Evolutionary conservation across 805 yeast genomes (phyloP), one percentile per base, ranked within the genome.

Genomic region (Suhomyces faveliae): DNA sequence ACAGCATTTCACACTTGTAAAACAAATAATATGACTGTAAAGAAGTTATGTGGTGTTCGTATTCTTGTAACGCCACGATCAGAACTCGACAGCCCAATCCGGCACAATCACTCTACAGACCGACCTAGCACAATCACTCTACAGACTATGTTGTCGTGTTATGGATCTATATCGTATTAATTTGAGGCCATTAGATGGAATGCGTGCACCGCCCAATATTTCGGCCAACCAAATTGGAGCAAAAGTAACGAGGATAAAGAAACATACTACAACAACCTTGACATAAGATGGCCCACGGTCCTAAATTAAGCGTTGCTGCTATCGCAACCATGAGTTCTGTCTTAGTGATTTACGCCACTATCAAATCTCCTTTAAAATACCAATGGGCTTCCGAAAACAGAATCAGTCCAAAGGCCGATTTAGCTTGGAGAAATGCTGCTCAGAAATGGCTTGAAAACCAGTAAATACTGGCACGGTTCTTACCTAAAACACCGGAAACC

Each of bases 361-460:
- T 73, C 61, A 73, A 73, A 56, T 70, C 77, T 9, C 78, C 78
- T 15, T 58, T 67, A 54, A 73, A 73, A 51, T 70, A 73, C 60
- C 62, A 64, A 52, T 71, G 67, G 67, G 67, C 68, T 27, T 55
- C 64, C 39, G 76, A 71, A 51, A 71, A 68, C 60, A 68, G 76
- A 61, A 54, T 71, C 46, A 69, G 74, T 53, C 78, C 78, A 29
- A 73, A 73, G 60, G 77, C 77, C 41, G 78, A 73, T 50, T 67
- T 71, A 52, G 75, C 78, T 13, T 73, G 76, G 74, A 73, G 78
- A 67, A 70, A 66, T 52, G 72, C 73, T 43, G 71, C 77, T 42
- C 69, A 68, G 48, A 65, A 69, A 54, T 73, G 78, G 78, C 64
- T 73, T 49, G 74, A 73, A 40, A 51, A 52, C 49, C 40, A 37